Percentiles rank a stretch among this genome's conserved stretches.
Evolutionary conservation across 345 rosid genomes (phyloP).

Genomic region (Arabis hirsuta): DNA sequence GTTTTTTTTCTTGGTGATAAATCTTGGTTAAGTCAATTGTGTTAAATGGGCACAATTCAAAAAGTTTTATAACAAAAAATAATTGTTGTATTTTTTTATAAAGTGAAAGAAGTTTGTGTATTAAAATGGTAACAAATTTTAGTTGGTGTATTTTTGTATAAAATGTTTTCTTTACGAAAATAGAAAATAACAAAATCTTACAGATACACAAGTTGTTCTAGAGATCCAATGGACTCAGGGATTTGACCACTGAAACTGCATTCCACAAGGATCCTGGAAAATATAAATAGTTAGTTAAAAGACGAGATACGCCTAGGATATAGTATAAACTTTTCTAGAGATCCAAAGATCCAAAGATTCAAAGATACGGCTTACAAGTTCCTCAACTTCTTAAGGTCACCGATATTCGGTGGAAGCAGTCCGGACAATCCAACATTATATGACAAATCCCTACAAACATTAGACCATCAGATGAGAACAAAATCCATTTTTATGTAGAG

Average conservation of each 20-base stretch:
- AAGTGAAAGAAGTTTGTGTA: no score
- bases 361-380: slow-evolving; percentile 85
- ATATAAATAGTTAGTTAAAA: slow-evolving; percentile 21
- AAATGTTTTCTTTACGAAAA: no score
- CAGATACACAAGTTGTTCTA: slow-evolving; percentile 57
- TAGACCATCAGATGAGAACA: slow-evolving; percentile 27
- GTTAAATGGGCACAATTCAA: no score
- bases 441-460: slow-evolving; percentile 76
- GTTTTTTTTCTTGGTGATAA: no score
- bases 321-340: no score
- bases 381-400: slow-evolving; percentile 56
- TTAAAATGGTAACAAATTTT: no score
- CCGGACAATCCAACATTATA: slow-evolving; percentile 65
- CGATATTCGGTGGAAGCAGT: slow-evolving; percentile 65
- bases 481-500: not conserved
- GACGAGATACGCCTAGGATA: not conserved
- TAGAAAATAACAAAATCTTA: slow-evolving; percentile 42
- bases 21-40: no score
- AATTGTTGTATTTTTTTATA: no score
- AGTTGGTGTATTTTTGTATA: no score
- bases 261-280: slow-evolving; percentile 68
- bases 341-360: not conserved
- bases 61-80: no score
- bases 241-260: slow-evolving; percentile 72
- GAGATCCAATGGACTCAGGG: slow-evolving; percentile 70